These are phyloP conservation scores for Gloeostereum incarnatum DNA, from an alignment of 768 basidiomycete species.

Conservation along the genomic window DNA sequence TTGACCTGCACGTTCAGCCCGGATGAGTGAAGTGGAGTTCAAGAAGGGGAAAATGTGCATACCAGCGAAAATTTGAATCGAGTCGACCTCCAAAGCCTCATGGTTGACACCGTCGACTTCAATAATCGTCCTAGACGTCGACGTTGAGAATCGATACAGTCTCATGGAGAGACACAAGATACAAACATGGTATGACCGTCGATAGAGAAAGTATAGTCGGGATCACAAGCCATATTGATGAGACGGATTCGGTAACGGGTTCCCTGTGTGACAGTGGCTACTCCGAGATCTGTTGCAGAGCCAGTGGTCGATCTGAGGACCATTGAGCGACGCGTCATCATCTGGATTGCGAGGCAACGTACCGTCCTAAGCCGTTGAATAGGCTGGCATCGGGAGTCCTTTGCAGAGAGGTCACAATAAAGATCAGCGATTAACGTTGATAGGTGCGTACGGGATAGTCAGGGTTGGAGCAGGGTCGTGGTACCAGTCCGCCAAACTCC, in stretches of 20 bases:
- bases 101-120: constrained; percentile 20
- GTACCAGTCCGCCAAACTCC: constrained; percentile 37
- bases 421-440: constrained; percentile 1
- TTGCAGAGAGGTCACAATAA: not conserved
- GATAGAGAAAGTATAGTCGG: constrained; percentile 15
- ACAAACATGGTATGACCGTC: constrained; percentile 14
- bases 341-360: too few species aligned
- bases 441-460: constrained; percentile 2
- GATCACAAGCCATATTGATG: constrained; percentile 26
- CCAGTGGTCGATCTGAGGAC: constrained; percentile 13
- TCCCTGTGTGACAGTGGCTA: not conserved
- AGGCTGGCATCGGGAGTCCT: constrained; percentile 13
- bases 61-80: constrained; percentile 19
- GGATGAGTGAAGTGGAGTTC: not conserved
- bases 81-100: constrained; percentile 16
- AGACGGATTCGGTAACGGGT: constrained; percentile 33
- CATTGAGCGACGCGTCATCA: constrained; percentile 23
- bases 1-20: constrained; percentile 19
- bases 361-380: constrained; percentile 24
- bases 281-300: constrained; percentile 6
- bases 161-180: not conserved
- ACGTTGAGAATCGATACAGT: constrained; percentile 1
- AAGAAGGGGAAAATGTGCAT: constrained; percentile 9
- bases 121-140: constrained; percentile 10
- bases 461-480: constrained; percentile 7